phyloP scores from a whole-genome alignment of 257 asterid genomes.

The Nemophila menziesii region DNA sequence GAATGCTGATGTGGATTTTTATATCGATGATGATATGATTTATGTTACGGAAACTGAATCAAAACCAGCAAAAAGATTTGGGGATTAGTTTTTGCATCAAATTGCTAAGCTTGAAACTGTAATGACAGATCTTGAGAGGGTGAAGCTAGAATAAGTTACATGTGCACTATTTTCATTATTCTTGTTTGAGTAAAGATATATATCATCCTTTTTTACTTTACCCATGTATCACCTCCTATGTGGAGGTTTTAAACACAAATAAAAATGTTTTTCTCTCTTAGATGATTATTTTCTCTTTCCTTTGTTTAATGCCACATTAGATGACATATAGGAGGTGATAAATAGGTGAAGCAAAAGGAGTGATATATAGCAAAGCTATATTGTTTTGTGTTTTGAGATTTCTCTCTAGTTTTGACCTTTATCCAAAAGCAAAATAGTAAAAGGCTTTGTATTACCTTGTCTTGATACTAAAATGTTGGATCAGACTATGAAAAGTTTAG shows the following conservation, averaged over 20 bases:
- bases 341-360: no score
- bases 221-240: no score
- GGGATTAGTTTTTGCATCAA: conserved; percentile 67
- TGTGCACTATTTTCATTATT: not conserved
- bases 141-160: conserved; percentile 31
- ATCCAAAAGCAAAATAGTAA: no score
- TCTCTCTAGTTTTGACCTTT: not conserved
- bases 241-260: no score
- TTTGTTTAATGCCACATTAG: no score
- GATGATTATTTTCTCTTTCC: no score
- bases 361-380: no score
- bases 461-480: not conserved
- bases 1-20: conserved; percentile 79
- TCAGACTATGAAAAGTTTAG: not conserved
- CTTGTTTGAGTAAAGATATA: no score
- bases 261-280: no score
- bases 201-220: no score
- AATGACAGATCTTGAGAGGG: conserved; percentile 46
- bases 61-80: conserved; percentile 48
- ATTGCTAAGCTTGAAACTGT: conserved; percentile 70
- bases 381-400: no score
- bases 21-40: conserved; percentile 58
- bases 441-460: not conserved
- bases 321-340: no score
- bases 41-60: conserved; percentile 51